A percentile compares a stretch with the other conserved stretches of the same genome.
phyloP scores from a whole-genome alignment of 2,329 filamentous ascomycete species.

The Lachnellula willkommii region DNA sequence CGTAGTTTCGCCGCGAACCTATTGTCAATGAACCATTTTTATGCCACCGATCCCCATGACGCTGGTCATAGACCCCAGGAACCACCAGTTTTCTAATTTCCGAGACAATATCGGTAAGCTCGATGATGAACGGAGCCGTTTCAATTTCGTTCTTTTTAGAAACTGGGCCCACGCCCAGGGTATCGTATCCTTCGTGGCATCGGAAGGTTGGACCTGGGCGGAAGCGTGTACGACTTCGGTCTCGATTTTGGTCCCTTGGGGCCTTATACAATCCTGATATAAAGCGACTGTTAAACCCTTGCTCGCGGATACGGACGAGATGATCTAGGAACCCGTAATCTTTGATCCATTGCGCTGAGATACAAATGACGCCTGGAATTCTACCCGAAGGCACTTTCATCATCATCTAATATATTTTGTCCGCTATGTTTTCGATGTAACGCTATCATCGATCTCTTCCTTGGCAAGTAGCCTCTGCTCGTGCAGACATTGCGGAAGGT shows the following conservation, averaged over 20 bases:
- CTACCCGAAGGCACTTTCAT: neutral
- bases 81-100: neutral
- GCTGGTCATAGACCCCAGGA: no score
- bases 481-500: neutral
- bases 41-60: no score
- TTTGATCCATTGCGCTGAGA: neutral
- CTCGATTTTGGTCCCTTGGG: neutral
- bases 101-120: slow-evolving; percentile 2
- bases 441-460: neutral
- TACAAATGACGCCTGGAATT: neutral
- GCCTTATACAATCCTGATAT: neutral
- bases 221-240: neutral
- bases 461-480: neutral
- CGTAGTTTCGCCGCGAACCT: no score
- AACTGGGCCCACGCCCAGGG: neutral
- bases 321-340: neutral
- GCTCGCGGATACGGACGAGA: neutral
- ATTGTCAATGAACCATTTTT: no score
- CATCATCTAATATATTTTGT: neutral
- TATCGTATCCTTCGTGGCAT: neutral
- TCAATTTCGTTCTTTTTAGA: neutral
- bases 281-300: neutral
- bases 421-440: neutral
- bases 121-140: neutral
- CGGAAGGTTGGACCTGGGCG: neutral